These are phyloP conservation scores for Cladosporium colombiae DNA, from an alignment of 2,329 filamentous ascomycete species.

Conservation along the genomic window DNA sequence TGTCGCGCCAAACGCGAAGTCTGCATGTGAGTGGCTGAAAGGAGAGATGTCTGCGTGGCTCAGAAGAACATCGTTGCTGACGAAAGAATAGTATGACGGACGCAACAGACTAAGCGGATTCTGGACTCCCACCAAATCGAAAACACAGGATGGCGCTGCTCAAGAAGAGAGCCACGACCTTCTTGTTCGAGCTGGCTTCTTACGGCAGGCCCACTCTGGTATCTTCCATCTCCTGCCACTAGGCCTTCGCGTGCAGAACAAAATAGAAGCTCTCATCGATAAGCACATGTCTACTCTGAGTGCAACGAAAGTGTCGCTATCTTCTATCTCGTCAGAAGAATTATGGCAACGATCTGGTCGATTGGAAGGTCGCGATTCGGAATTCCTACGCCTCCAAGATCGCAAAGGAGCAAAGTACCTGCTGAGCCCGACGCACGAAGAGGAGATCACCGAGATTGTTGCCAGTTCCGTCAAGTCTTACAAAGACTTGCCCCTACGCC, in stretches of 20 bases:
- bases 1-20: constrained; percentile 11
- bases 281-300: constrained; percentile 78
- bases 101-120: constrained; percentile 68
- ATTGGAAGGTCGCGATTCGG: constrained; percentile 51
- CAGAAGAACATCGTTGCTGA: neutral
- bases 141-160: constrained; percentile 54
- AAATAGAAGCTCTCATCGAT: constrained; percentile 82
- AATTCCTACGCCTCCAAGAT: constrained; percentile 81
- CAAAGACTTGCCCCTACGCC: constrained; percentile 77
- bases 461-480: constrained; percentile 74
- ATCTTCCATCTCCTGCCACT: constrained; percentile 91
- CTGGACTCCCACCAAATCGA: constrained; percentile 68
- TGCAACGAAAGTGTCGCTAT: constrained; percentile 79
- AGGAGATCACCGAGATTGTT: constrained; percentile 87
- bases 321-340: constrained; percentile 79
- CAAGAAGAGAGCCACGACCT: constrained; percentile 50
- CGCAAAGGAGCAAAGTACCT: constrained; percentile 74
- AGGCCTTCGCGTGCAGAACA: constrained; percentile 82
- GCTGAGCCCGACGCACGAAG: constrained; percentile 90
- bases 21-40: constrained; percentile 16
- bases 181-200: constrained; percentile 48
- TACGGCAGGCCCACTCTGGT: constrained; percentile 74
- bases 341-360: constrained; percentile 85
- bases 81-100: constrained; percentile 54
- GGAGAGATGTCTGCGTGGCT: neutral